Conservation (phyloP, 257 asterid genomes). For the Primulina tabacum region DNA sequence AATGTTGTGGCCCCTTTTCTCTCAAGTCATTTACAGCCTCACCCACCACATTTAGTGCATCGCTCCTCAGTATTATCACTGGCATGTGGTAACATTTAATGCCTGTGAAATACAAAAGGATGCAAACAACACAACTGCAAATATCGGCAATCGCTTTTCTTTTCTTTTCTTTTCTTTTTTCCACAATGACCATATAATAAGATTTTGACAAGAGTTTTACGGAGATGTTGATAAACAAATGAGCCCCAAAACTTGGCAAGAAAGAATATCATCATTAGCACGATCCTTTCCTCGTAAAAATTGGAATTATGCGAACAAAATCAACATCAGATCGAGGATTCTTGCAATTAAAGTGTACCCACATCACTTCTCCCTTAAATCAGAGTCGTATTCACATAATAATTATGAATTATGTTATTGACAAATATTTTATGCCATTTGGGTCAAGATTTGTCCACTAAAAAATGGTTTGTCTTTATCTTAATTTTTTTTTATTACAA, state of each 20-base stretch:
- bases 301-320: slow-evolving; percentile 15
- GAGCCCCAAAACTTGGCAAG: not conserved
- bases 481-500: too few species aligned
- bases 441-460: not conserved
- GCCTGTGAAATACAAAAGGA: slow-evolving; percentile 21
- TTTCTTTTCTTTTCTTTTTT: not conserved
- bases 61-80: slow-evolving; percentile 14
- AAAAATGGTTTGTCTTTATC: not conserved
- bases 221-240: slow-evolving; percentile 6
- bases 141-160: not conserved
- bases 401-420: slow-evolving; percentile 7
- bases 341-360: not conserved
- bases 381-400: not conserved
- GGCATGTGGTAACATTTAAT: slow-evolving; percentile 26
- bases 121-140: not conserved
- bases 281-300: not conserved
- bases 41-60: slow-evolving; percentile 50
- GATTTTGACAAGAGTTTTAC: slow-evolving; percentile 7
- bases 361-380: not conserved
- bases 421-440: slow-evolving; percentile 17
- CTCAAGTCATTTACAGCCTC: slow-evolving; percentile 28
- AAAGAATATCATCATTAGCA: not conserved
- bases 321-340: slow-evolving; percentile 19
- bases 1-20: slow-evolving; percentile 37
- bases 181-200: slow-evolving; percentile 4